These are phyloP conservation scores for Starmerella bombi DNA, from an alignment of 805 yeast species.

Conservation along the genomic window DNA sequence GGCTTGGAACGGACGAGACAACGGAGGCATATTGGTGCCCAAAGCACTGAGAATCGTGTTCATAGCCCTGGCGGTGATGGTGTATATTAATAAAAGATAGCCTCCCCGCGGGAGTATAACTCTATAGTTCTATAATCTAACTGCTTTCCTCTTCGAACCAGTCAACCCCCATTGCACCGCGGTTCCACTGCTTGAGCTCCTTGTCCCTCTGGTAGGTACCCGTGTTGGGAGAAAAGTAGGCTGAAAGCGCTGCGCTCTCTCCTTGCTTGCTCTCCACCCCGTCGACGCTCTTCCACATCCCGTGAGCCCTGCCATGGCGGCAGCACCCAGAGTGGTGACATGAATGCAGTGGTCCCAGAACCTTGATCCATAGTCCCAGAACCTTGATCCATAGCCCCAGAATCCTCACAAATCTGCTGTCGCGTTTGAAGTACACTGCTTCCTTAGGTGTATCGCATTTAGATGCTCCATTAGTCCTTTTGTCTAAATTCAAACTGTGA, in stretches of 20 bases:
- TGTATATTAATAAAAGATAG: no score
- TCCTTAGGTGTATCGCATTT: no score
- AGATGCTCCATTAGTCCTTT: no score
- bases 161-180: slow-evolving; percentile 66
- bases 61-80: not conserved
- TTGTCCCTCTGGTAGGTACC: slow-evolving; percentile 47
- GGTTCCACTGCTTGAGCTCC: slow-evolving; percentile 67
- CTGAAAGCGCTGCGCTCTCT: slow-evolving; percentile 15
- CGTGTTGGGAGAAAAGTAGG: slow-evolving; percentile 29
- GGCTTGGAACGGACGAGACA: slow-evolving; percentile 1
- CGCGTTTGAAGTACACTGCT: no score
- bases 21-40: slow-evolving; percentile 3
- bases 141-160: slow-evolving; percentile 51
- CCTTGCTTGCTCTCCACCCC: slow-evolving; percentile 39
- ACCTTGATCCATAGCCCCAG: no score
- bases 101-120: no score
- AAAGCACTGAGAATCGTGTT: not conserved
- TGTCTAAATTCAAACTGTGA: no score
- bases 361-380: no score
- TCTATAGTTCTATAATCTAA: no score
- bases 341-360: no score
- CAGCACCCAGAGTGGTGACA: slow-evolving; percentile 95
- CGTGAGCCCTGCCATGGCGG: slow-evolving; percentile 83
- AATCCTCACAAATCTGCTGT: no score
- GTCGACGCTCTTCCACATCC: slow-evolving; percentile 60